Base-by-base conservation (phyloP, 2,329 filamentous ascomycete species). In the Malbranchea cinnamomea region DNA sequence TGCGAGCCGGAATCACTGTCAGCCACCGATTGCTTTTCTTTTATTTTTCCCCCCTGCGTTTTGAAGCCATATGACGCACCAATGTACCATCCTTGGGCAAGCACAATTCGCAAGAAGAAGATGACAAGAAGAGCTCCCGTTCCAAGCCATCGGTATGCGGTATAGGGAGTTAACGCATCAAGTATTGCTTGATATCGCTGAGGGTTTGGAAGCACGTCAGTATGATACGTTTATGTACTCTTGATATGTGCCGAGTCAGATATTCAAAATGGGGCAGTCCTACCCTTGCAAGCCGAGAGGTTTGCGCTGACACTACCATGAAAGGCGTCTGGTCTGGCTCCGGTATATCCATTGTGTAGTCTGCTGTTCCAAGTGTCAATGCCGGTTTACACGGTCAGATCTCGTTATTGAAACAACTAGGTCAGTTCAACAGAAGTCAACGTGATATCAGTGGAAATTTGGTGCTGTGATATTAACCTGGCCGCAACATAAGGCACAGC, bases 1-100 rank as follows among this genome's bases (percentile, higher is more conserved):
- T 92, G 44, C 24, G 23, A 7, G n/a, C 8, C 13, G 24, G n/a
- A 14, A 18, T 27, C 13, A 17, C 15, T 17, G 6, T 32, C 17
- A 12, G 26, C 27, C 27, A 23, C 12, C 8, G 11, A 15, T 23
- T 16, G 14, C 12, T 14, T 28, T 18, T 22, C 17, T 11, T 28
- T 28, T 4, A 26, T 16, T 16, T 13, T 15, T 4, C 12, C 5
- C 9, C 12, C n/a, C 17, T n/a, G 12, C n/a, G n/a, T 16, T 17
- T n/a, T 19, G 25, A 24, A 12, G 15, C 11, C 23, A 3, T 21
- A 31, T 25, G 13, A 37, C 63, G 40, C 67, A 93, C 84, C 84
- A 43, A 98, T 95, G 56, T 98, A 98, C 89, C 89, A 98, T 59
- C 89, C 89, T 63, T 95, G 84, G 36, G 84, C 83, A 29, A 93